Conservation (phyloP, 495 filamentous ascomycete genomes). For the Aspergillus steynii region DNA sequence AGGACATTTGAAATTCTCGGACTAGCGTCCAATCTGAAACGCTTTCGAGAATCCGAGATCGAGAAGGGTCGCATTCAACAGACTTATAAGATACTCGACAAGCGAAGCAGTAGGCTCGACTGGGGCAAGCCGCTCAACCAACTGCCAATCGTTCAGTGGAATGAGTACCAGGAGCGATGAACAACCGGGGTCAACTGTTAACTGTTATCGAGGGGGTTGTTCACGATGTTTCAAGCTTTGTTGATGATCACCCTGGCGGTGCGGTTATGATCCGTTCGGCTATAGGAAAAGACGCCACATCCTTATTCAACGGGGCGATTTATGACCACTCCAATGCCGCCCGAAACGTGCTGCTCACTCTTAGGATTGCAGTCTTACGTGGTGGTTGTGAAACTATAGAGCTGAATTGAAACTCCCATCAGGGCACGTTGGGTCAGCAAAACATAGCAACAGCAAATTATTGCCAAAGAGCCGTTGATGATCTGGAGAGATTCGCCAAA, state of each 20-base stretch:
- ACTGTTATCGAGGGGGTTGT: conserved; percentile 5
- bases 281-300: conserved; percentile 7
- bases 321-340: conserved; percentile 9
- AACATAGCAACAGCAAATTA: too few species aligned
- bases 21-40: conserved; percentile 79
- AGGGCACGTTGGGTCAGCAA: too few species aligned
- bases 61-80: conserved; percentile 2
- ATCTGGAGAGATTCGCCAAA: too few species aligned
- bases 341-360: neutral
- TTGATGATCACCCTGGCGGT: conserved; percentile 6
- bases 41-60: neutral
- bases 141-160: conserved; percentile 4
- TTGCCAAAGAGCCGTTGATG: too few species aligned
- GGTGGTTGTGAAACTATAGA: neutral
- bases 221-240: conserved; percentile 6
- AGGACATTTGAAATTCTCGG: conserved; percentile 80
- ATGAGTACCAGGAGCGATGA: neutral
- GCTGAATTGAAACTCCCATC: too few species aligned
- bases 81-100: neutral
- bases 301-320: conserved; percentile 1
- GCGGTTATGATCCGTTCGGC: conserved; percentile 3
- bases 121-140: neutral
- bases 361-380: conserved; percentile 3
- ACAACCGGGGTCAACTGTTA: neutral
- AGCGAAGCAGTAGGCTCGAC: neutral